Percentiles rank a stretch among this genome's conserved stretches.
Evolutionary conservation across 2,329 filamentous ascomycete genomes (phyloP).

Genomic region (Diplocarpon rosae): DNA sequence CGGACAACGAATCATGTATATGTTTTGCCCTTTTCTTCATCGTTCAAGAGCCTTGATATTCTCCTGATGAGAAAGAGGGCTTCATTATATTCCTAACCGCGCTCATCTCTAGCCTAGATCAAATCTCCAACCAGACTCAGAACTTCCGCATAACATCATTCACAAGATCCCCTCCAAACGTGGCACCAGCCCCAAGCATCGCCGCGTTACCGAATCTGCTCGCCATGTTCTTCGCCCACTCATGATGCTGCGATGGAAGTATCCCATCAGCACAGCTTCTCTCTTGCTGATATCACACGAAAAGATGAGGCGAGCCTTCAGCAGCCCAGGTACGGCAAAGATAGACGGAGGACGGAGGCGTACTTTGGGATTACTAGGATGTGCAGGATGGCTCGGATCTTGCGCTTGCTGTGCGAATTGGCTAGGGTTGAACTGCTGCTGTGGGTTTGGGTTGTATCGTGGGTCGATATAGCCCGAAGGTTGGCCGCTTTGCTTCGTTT

Average conservation of each 20-base stretch:
- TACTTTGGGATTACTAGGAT: constrained; percentile 24
- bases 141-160: constrained; percentile 3
- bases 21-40: too few species aligned
- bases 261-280: neutral
- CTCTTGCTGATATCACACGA: too few species aligned
- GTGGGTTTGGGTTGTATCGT: constrained; percentile 16
- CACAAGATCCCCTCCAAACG: constrained; percentile 4
- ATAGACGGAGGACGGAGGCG: neutral
- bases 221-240: constrained; percentile 23
- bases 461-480: constrained; percentile 23
- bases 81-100: too few species aligned
- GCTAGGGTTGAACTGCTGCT: constrained; percentile 15
- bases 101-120: too few species aligned
- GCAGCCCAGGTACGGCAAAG: too few species aligned
- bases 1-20: too few species aligned
- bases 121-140: neutral
- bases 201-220: constrained; percentile 24
- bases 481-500: constrained; percentile 12
- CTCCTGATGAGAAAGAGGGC: too few species aligned
- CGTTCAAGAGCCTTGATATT: too few species aligned
- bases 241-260: constrained; percentile 16
- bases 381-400: constrained; percentile 24
- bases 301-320: too few species aligned
- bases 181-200: constrained; percentile 12
- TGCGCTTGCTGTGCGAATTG: constrained; percentile 24